Evolutionary conservation across 257 asterid genomes (phyloP).

Genomic region (Rhazya stricta): DNA sequence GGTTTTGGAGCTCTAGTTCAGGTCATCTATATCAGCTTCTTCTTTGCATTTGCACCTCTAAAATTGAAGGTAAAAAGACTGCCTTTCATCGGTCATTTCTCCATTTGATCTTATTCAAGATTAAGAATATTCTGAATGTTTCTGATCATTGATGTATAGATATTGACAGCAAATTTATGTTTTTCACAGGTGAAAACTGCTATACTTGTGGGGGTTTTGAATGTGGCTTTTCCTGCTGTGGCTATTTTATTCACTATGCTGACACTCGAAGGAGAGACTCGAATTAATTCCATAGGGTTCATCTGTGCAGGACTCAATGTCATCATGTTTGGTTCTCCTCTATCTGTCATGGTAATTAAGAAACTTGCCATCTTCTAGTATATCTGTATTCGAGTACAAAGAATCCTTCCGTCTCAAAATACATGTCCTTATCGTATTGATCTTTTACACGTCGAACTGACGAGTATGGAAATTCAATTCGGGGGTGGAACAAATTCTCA

Average conservation of each 20-base stretch:
- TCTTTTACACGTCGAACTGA: too few species aligned
- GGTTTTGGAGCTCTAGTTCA: slow-evolving; percentile 29
- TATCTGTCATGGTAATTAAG: slow-evolving; percentile 32
- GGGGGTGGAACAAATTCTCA: too few species aligned
- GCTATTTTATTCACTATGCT: slow-evolving; percentile 15
- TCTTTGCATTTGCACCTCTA: slow-evolving; percentile 27
- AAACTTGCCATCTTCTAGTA: not conserved
- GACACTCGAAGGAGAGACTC: slow-evolving; percentile 12
- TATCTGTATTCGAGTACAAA: too few species aligned
- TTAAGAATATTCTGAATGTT: too few species aligned
- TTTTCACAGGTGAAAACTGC: slow-evolving; percentile 16
- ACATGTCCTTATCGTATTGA: too few species aligned
- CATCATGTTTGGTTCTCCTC: slow-evolving; percentile 28
- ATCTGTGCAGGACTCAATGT: slow-evolving; percentile 21
- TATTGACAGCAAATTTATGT: not conserved
- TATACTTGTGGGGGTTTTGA: slow-evolving; percentile 7
- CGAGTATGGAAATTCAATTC: too few species aligned
- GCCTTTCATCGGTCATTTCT: not conserved
- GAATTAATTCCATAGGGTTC: slow-evolving; percentile 19
- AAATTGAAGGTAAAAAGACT: slow-evolving; percentile 23
- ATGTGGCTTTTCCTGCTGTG: slow-evolving; percentile 14
- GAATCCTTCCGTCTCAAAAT: too few species aligned
- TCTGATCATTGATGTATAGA: not conserved
- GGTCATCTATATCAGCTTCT: slow-evolving; percentile 23
- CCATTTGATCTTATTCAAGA: not conserved